These are phyloP conservation scores for Rhizophagus clarus DNA, from an alignment of 192 early-diverging fungal genomes.

Conservation along the genomic window DNA sequence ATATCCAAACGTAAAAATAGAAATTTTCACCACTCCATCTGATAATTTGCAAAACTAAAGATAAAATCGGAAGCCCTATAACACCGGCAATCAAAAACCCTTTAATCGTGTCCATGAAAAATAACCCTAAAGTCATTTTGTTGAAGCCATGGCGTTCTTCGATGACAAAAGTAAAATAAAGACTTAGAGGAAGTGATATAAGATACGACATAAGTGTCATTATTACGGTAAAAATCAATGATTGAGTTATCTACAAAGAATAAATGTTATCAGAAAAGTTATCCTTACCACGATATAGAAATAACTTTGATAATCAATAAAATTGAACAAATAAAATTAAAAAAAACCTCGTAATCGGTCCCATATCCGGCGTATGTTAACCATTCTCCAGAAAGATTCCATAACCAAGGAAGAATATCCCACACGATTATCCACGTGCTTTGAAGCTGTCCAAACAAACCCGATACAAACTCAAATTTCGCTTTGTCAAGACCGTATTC, in stretches of 20 bases:
- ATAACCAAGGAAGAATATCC: conserved; percentile 75
- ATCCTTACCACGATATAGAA: background rate
- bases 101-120: conserved; percentile 81
- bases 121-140: conserved; percentile 84
- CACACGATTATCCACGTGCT: conserved; percentile 67
- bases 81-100: conserved; percentile 62
- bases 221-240: conserved; percentile 72
- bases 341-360: conserved; percentile 67
- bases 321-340: conserved; percentile 1
- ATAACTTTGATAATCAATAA: background rate
- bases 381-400: conserved; percentile 63
- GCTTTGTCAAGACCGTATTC: conserved; percentile 86
- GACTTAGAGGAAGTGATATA: conserved; percentile 73
- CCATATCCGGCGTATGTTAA: conserved; percentile 55
- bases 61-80: conserved; percentile 79
- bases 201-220: conserved; percentile 62
- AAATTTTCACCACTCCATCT: conserved; percentile 79
- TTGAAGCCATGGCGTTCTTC: conserved; percentile 96
- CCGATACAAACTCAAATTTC: conserved; percentile 71
- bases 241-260: conserved; percentile 72
- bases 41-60: conserved; percentile 83
- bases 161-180: conserved; percentile 94
- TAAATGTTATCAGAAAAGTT: background rate
- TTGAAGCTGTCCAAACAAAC: conserved; percentile 65
- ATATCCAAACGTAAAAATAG: conserved; percentile 89